Conservation (phyloP, 345 rosid species). For the Passiflora organensis region DNA sequence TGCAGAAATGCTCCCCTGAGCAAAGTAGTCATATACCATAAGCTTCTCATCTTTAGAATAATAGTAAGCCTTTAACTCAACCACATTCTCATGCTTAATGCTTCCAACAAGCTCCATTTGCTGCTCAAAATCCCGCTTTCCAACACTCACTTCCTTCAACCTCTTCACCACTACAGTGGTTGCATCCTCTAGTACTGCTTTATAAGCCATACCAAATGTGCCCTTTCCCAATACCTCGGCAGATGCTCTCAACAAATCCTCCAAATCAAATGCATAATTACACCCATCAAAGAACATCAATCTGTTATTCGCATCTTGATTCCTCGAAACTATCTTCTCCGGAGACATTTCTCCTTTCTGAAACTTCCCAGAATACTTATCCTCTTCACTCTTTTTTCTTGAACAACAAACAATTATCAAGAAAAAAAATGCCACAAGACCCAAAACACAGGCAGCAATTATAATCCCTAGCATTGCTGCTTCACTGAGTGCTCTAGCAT, state of each 20-base stretch:
- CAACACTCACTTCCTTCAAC: constrained; percentile 70
- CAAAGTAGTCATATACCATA: constrained; percentile 68
- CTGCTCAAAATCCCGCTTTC: constrained; percentile 86
- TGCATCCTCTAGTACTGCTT: constrained; percentile 79
- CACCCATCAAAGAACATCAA: constrained; percentile 94
- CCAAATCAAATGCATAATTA: constrained; percentile 81
- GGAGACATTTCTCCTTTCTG: constrained; percentile 80
- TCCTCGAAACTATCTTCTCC: constrained; percentile 69
- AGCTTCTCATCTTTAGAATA: constrained; percentile 87
- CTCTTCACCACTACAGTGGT: constrained; percentile 81
- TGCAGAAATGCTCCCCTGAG: constrained; percentile 62
- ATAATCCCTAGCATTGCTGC: constrained; percentile 50
- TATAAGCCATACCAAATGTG: constrained; percentile 84
- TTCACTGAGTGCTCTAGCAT: constrained; percentile 35
- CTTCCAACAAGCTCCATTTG: constrained; percentile 85
- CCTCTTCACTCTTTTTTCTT: constrained; percentile 39
- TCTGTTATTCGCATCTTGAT: constrained; percentile 71
- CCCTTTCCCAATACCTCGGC: constrained; percentile 99
- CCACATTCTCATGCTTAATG: constrained; percentile 71
- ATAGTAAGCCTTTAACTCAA: constrained; percentile 80
- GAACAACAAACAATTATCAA: constrained; percentile 49
- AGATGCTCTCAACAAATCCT: constrained; percentile 93
- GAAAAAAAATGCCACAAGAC: constrained; percentile 37
- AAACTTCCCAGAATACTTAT: constrained; percentile 40
- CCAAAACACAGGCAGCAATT: constrained; percentile 41